Evolutionary conservation across 148 eudicot genomes (phyloP).

Genomic region (Amaranthus hypochondriacus): DNA sequence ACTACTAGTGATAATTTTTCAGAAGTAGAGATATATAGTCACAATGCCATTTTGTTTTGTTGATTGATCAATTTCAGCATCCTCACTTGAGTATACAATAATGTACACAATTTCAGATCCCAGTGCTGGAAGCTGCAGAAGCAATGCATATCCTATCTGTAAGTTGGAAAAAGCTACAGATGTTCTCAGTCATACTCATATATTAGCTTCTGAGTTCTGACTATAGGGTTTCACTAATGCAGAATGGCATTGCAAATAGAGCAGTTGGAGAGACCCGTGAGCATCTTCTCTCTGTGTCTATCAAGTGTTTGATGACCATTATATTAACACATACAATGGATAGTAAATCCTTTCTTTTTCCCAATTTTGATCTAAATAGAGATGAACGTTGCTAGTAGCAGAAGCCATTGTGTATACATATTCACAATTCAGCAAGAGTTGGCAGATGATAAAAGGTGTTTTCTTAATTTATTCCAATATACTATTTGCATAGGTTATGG

Average conservation of each 20-base stretch:
- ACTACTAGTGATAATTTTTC: background rate
- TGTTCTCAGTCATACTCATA: conserved; percentile 14
- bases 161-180: conserved; percentile 28
- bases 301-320: background rate
- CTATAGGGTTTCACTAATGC: conserved; percentile 26
- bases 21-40: background rate
- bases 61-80: conserved; percentile 6
- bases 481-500: background rate
- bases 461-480: background rate
- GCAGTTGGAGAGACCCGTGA: conserved; percentile 95
- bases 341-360: conserved; percentile 8
- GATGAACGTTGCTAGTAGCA: conserved; percentile 93
- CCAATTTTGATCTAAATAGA: conserved; percentile 39
- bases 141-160: conserved; percentile 67
- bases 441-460: conserved; percentile 54
- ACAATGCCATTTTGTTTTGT: background rate
- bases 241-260: conserved; percentile 81
- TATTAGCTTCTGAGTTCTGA: conserved; percentile 19
- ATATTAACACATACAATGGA: background rate
- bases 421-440: conserved; percentile 58
- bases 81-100: conserved; percentile 12
- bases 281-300: conserved; percentile 27
- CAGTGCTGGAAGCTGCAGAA: conserved; percentile 54
- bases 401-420: conserved; percentile 85
- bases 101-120: conserved; percentile 39